Conservation (phyloP, 257 asterid genomes). For the Petunia axillaris region DNA sequence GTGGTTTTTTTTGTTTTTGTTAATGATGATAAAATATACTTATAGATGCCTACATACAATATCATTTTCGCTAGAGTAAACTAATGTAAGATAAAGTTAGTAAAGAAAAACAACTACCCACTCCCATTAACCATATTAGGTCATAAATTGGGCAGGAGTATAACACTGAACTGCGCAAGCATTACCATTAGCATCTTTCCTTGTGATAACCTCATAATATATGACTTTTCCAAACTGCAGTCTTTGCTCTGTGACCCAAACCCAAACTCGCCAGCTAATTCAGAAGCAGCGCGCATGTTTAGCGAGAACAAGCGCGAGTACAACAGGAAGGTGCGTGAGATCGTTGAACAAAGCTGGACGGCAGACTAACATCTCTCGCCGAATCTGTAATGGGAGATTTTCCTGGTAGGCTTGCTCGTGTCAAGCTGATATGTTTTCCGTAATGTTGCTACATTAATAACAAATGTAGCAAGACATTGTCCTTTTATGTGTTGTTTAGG, state of each 20-base stretch:
- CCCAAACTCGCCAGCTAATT: slow-evolving; percentile 92
- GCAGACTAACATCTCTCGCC: slow-evolving; percentile 56
- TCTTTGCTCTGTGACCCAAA: slow-evolving; percentile 88
- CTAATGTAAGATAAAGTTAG: background rate
- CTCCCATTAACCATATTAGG: too few species aligned
- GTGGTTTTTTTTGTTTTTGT: background rate
- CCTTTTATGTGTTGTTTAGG: slow-evolving; percentile 36
- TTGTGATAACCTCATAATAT: background rate
- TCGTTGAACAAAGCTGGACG: slow-evolving; percentile 95
- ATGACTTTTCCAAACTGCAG: slow-evolving; percentile 42
- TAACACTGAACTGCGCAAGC: background rate
- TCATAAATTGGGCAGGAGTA: background rate
- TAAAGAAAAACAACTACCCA: background rate
- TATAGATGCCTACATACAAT: background rate
- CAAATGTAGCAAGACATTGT: slow-evolving; percentile 37
- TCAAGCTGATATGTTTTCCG: slow-evolving; percentile 24
- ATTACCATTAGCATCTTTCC: background rate
- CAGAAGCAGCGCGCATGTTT: slow-evolving; percentile 90
- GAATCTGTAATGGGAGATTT: slow-evolving; percentile 25
- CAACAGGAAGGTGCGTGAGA: slow-evolving; percentile 89
- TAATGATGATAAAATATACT: background rate
- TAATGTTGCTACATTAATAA: slow-evolving; percentile 33
- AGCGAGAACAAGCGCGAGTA: slow-evolving; percentile 92
- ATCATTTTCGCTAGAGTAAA: background rate
- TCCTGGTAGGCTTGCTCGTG: slow-evolving; percentile 42